Conservation (phyloP, 2,329 filamentous ascomycete species). For the Botrytis byssoidea region DNA sequence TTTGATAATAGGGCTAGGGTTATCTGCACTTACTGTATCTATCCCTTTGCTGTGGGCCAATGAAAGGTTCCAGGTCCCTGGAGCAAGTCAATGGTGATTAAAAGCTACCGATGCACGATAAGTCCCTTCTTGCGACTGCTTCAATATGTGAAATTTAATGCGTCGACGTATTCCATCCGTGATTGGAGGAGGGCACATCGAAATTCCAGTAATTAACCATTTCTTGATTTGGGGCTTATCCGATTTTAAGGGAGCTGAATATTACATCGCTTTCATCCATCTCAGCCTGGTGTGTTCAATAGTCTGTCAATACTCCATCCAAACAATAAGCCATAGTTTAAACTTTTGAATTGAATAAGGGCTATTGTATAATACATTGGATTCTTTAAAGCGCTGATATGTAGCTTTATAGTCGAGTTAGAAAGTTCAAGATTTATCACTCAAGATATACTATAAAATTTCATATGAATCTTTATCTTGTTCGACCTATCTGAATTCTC, state of each 20-base stretch:
- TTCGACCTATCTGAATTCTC: no score
- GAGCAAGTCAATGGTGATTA: neutral
- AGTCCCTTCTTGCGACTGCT: neutral
- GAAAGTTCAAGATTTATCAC: no score
- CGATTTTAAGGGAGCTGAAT: neutral
- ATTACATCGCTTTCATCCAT: neutral
- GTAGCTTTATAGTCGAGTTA: no score
- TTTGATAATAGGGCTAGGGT: neutral
- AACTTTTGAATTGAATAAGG: no score
- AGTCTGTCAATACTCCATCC: no score
- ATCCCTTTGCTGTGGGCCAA: neutral
- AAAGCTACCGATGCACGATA: neutral
- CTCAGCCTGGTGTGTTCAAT: neutral
- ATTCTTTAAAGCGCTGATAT: no score
- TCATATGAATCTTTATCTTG: no score
- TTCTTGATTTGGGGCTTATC: neutral
- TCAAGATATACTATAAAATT: no score
- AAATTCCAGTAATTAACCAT: neutral
- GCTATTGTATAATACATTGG: no score
- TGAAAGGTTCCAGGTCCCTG: neutral
- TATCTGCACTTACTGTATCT: neutral
- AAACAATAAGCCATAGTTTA: no score
- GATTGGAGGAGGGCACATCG: neutral
- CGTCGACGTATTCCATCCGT: neutral
- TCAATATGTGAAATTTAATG: neutral